phyloP scores from a whole-genome alignment of 2,329 filamentous ascomycete species.

The Penicillium occitanis region DNA sequence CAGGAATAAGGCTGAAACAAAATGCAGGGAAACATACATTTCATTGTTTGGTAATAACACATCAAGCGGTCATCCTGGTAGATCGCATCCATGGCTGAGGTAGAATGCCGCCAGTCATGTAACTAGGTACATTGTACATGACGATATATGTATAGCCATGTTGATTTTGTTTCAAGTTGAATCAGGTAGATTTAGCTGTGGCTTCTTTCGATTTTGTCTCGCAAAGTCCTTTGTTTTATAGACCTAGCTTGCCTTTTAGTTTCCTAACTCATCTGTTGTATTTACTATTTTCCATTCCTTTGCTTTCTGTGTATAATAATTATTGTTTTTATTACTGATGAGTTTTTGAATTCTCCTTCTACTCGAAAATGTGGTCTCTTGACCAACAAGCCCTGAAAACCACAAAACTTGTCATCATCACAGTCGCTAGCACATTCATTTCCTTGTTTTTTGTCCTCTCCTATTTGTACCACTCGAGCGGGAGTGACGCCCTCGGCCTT shows the following conservation, averaged over 20 bases:
- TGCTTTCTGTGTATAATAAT: background rate
- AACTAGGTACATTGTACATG: background rate
- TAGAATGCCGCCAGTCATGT: background rate
- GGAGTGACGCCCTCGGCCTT: background rate
- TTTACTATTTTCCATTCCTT: background rate
- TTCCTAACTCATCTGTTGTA: background rate
- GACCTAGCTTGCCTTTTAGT: background rate
- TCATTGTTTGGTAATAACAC: background rate
- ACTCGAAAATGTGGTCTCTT: constrained; percentile 8
- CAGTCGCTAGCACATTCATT: constrained; percentile 6
- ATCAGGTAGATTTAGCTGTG: background rate
- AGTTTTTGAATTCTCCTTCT: background rate
- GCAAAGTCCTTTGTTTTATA: background rate
- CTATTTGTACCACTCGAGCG: background rate
- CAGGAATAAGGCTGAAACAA: background rate
- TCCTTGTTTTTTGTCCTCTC: constrained; percentile 13
- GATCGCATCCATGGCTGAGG: background rate
- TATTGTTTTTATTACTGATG: background rate
- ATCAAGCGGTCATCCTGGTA: background rate
- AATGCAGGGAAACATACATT: background rate
- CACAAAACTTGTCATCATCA: background rate
- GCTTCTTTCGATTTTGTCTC: background rate
- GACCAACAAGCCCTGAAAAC: constrained; percentile 1
- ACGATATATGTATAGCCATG: background rate
- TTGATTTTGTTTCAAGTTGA: background rate